Evolutionary conservation across 805 yeast species (phyloP).

Genomic region (Saccharomycopsis fibuligera): DNA sequence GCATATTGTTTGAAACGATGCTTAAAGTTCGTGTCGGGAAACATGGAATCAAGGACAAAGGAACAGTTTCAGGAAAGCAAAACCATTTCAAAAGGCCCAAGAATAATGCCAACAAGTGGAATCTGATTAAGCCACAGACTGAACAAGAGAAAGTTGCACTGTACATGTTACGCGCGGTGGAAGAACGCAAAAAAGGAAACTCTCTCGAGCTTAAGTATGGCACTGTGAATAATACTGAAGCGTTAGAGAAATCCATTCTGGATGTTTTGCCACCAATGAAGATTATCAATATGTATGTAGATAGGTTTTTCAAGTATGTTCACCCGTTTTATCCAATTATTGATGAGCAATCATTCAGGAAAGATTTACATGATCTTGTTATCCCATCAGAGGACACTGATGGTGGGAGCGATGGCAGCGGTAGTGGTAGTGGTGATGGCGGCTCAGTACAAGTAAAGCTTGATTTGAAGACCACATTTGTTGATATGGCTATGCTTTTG

Average conservation of each 20-base stretch:
- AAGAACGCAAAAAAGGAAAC: not conserved
- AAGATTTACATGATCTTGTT: conserved; percentile 29
- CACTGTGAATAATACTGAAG: not conserved
- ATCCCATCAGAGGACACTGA: not conserved
- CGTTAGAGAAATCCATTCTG: conserved; percentile 24
- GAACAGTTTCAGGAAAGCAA: not conserved
- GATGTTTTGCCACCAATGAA: conserved; percentile 36
- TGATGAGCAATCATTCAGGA: conserved; percentile 31
- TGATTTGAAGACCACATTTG: conserved; percentile 39
- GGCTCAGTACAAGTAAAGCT: conserved; percentile 30
- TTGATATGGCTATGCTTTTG: conserved; percentile 38
- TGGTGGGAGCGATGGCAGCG: too few relatives aligned
- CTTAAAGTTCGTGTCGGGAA: not conserved
- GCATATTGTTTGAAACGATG: conserved; percentile 13
- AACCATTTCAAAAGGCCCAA: not conserved
- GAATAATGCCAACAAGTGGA: too few relatives aligned
- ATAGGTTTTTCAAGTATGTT: conserved; percentile 37
- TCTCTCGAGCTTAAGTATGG: not conserved
- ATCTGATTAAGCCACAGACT: too few relatives aligned
- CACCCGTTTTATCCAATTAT: conserved; percentile 44
- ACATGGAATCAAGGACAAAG: too few relatives aligned
- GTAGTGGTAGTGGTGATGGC: conserved; percentile 8
- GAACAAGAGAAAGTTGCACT: too few relatives aligned
- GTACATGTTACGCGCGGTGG: not conserved
- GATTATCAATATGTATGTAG: conserved; percentile 38